Percentiles rank a stretch among this genome's conserved stretches.
These are phyloP conservation scores for Fusarium sp. DNA, from an alignment of 2,329 filamentous ascomycete species.

Conservation along the genomic window DNA sequence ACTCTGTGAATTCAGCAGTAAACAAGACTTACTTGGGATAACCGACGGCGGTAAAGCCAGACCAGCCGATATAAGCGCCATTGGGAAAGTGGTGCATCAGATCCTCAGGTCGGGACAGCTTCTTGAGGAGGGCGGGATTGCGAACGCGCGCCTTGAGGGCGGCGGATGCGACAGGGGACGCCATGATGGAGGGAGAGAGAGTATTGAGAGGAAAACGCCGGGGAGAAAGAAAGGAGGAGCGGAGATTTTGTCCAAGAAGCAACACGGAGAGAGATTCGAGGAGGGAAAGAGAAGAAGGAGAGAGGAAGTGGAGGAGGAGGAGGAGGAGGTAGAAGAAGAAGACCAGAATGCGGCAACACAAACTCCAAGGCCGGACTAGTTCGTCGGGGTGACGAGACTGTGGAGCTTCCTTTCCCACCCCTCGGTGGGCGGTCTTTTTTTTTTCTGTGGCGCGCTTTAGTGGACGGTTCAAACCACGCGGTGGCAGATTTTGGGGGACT, in stretches of 20 bases:
- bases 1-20: not conserved
- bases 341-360: slow-evolving; percentile 12
- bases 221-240: slow-evolving; percentile 25
- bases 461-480: slow-evolving; percentile 10
- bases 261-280: slow-evolving; percentile 9
- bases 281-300: slow-evolving; percentile 16
- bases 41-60: slow-evolving; percentile 88
- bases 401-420: slow-evolving; percentile 32
- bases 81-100: slow-evolving; percentile 84
- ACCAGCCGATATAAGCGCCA: slow-evolving; percentile 90
- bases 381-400: slow-evolving; percentile 38
- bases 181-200: slow-evolving; percentile 48
- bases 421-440: not conserved
- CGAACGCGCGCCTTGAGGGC: slow-evolving; percentile 80
- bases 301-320: slow-evolving; percentile 9
- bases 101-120: slow-evolving; percentile 83
- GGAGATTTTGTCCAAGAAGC: slow-evolving; percentile 31
- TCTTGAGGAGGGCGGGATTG: slow-evolving; percentile 81
- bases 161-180: slow-evolving; percentile 70
- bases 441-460: slow-evolving; percentile 13
- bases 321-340: slow-evolving; percentile 22
- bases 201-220: slow-evolving; percentile 13
- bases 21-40: slow-evolving; percentile 74
- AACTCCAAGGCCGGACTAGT: slow-evolving; percentile 29
- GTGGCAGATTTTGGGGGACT: not conserved